Base-by-base conservation (phyloP, 208 protist species). In the Crithidia acanthocephali region DNA sequence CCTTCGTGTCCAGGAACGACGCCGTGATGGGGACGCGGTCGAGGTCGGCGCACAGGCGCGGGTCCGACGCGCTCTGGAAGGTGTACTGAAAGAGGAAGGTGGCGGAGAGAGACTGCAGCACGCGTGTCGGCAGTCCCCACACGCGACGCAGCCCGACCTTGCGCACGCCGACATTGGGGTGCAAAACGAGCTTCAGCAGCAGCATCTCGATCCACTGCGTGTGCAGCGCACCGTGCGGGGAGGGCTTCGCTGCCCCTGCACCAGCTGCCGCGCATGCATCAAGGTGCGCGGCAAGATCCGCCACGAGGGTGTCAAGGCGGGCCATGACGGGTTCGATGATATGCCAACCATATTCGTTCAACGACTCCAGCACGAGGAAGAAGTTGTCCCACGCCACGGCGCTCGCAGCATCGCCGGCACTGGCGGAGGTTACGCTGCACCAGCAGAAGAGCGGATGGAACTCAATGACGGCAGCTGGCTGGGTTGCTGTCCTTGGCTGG, bases 341-440 rank as follows among this genome's bases (percentile, higher is more conserved):
- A 76, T 97, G 92, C 80, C 88, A 73, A 35, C 90, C 90, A 62
- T 86, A 97, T 68, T 97, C 88, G 57, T 88, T 90, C 50, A 93
- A 74, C 10, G 86, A 80, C 74, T 97, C 90, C 15, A 95, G 72
- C 22, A 97, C 74, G 27, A 93, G 75, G 50, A 97, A 95, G 59
- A 92, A 97, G 44, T 77, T 67, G 13, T 80, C 77, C 90, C 92
- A 97, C 57, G 75, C 47, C 20, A 32, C 53, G 0, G 61, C 53
- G 23, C 70, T 87, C 51, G 42, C 23, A 3, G 53, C 30, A 2
- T 76, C 60, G 11, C 33, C 45, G 0, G 58, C 48, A 22, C 18
- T 55, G 18, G 6, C 2, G 27, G 55, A 32, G 9, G 32, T 3
- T 7, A 33, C 42, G 28, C 47, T 37, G 47, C 45, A 66, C 61